These are phyloP conservation scores for Ceratocystis colombiana DNA, from an alignment of 2,329 filamentous ascomycete genomes.

Conservation along the genomic window DNA sequence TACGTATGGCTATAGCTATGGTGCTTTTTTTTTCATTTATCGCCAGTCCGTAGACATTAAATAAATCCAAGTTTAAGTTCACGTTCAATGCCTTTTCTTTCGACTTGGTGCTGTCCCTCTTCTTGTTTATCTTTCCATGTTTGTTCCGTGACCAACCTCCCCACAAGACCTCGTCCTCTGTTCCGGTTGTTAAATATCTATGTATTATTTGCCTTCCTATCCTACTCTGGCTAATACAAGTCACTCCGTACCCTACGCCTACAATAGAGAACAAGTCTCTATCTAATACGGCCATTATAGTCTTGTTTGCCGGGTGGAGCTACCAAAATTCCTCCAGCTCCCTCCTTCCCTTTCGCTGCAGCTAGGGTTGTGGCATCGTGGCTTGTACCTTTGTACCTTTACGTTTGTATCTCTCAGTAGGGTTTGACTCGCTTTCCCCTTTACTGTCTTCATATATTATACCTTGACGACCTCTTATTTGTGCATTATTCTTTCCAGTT, in stretches of 20 bases:
- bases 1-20: too few relatives aligned
- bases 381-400: neutral
- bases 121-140: too few relatives aligned
- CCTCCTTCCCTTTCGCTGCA: neutral
- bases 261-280: too few relatives aligned
- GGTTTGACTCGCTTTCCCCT: neutral
- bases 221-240: neutral
- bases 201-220: neutral
- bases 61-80: too few relatives aligned
- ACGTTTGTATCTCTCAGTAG: neutral
- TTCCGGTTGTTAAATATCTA: neutral
- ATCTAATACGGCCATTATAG: neutral
- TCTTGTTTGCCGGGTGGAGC: conserved; percentile 2
- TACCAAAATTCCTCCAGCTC: neutral
- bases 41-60: too few relatives aligned
- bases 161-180: neutral
- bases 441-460: neutral
- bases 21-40: too few relatives aligned
- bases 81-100: too few relatives aligned
- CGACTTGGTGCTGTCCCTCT: too few relatives aligned
- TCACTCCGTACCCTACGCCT: neutral
- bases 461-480: neutral
- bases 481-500: too few relatives aligned
- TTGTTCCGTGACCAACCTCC: too few relatives aligned
- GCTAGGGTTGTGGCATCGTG: neutral